phyloP scores from a whole-genome alignment of 1,139 yeast genomes.

The Lodderomyces elongisporus region DNA sequence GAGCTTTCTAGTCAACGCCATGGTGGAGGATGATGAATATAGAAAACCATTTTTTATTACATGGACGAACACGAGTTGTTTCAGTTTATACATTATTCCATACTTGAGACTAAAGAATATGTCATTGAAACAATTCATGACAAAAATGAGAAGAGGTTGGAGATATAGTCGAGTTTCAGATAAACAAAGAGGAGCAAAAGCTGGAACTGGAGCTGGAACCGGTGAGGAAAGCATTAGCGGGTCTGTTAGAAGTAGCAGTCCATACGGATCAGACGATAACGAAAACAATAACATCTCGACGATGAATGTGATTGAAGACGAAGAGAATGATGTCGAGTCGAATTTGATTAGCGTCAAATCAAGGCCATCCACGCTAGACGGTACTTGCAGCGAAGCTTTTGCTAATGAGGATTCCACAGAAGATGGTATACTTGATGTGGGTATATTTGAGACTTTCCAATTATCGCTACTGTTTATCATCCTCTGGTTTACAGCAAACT shows the following conservation, averaged over 20 bases:
- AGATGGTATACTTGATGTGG: slow-evolving; percentile 18
- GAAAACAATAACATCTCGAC: slow-evolving; percentile 1
- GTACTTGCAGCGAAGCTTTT: neutral
- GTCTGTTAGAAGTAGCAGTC: slow-evolving; percentile 9
- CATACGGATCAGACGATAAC: slow-evolving; percentile 17
- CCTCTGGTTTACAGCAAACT: slow-evolving; percentile 86
- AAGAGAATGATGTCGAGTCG: slow-evolving; percentile 1
- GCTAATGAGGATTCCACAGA: slow-evolving; percentile 12
- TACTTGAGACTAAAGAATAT: slow-evolving; percentile 32
- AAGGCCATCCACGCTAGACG: neutral
- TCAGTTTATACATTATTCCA: slow-evolving; percentile 71
- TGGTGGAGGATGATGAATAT: slow-evolving; percentile 65
- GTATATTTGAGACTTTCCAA: slow-evolving; percentile 44
- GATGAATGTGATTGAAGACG: neutral
- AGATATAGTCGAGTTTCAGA: slow-evolving; percentile 6
- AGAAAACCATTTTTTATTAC: slow-evolving; percentile 93
- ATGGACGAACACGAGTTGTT: slow-evolving; percentile 82
- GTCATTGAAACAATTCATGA: slow-evolving; percentile 19
- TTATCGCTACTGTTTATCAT: slow-evolving; percentile 78
- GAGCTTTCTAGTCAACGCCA: slow-evolving; percentile 70
- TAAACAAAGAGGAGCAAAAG: too few relatives aligned
- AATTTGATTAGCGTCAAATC: neutral
- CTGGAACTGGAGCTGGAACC: too few relatives aligned
- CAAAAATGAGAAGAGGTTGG: slow-evolving; percentile 20
- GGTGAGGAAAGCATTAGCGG: slow-evolving; percentile 14